phyloP scores from a whole-genome alignment of 2,329 filamentous ascomycete species.

The Claviceps maximensis region DNA sequence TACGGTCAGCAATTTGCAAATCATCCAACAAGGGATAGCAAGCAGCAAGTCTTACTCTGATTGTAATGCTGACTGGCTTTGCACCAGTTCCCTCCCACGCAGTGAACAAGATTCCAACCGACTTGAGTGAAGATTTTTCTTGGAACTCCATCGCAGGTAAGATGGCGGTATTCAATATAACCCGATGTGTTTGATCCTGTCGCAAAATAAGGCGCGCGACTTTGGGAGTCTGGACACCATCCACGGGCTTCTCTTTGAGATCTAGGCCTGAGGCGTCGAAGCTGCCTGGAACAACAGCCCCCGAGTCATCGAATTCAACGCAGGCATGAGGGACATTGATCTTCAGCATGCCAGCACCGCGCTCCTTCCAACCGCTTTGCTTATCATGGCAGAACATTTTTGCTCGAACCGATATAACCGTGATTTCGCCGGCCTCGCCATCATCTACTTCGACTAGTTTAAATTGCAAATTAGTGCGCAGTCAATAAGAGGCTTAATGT shows the following conservation, averaged over 20 bases:
- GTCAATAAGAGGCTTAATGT: not conserved
- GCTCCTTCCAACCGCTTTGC: constrained; percentile 72
- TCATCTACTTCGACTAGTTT: constrained; percentile 57
- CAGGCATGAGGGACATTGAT: constrained; percentile 58
- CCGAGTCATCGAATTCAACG: constrained; percentile 40
- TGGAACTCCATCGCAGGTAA: constrained; percentile 69
- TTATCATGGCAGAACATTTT: constrained; percentile 75
- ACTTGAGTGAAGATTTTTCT: constrained; percentile 59
- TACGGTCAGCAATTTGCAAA: constrained; percentile 1
- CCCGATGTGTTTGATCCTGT: constrained; percentile 74
- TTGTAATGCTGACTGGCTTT: constrained; percentile 44
- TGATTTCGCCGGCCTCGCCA: constrained; percentile 73
- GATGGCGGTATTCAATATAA: constrained; percentile 76
- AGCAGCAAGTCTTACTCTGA: constrained; percentile 35
- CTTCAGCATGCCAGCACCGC: constrained; percentile 71
- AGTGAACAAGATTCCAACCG: constrained; percentile 53
- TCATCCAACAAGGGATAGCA: not conserved
- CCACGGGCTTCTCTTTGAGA: constrained; percentile 26
- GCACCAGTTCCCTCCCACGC: constrained; percentile 44
- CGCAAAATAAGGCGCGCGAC: constrained; percentile 73
- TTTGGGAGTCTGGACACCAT: constrained; percentile 23
- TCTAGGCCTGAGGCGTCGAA: constrained; percentile 43
- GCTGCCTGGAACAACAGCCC: constrained; percentile 33
- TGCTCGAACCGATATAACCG: constrained; percentile 60
- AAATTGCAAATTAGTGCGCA: not conserved